Evolutionary conservation across 2,329 filamentous ascomycete species (phyloP), one percentile per base, ranked within the genome.

Genomic region (Nectriaceae sp.): DNA sequence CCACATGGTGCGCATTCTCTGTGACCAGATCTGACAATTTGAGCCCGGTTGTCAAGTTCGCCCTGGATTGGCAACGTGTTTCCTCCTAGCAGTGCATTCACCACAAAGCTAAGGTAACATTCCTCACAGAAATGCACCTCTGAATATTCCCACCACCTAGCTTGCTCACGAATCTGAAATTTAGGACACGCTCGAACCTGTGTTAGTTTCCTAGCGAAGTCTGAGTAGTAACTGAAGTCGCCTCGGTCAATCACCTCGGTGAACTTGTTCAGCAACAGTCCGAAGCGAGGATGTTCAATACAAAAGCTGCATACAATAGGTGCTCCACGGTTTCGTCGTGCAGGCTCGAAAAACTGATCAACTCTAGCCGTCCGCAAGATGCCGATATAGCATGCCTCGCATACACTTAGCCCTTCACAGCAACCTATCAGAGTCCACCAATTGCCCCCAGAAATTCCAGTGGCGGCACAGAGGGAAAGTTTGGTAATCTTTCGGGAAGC

Each of bases 11-110:
- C 70, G 69, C 68, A 73, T 72, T 4, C 70, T 65, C 1, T 65
- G 64, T 3, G 68, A 70, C 64, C 68, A 72, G 5, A 72, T 57
- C 26, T 67, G 65, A 40, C 70, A 73, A 69, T 67, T 5, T 63
- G 52, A 2, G 54, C 36, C 0, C 58, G 55, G 11, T 63, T 52
- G 11, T 69, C 59, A 4, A 54, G 50, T 1, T 46, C 50, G 1
- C 42, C 57, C 13, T 65, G 63, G 35, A 70, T 49, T 0, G 61
- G 56, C 18, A 70, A 47, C 1, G 48, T 43, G 2, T 38, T 29
- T 13, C 13, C 33, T 2, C 61, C 64, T 0, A 71, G 53, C 0
- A 54, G 18, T 1, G 67, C 68, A 11, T 64, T 56, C 4, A 40
- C 40, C 3, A 69, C 57, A 21, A 70, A 66, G 13, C 47, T 55